These are phyloP conservation scores for Kitagawia praeruptora DNA, from an alignment of 129 eudicot species.

Conservation along the genomic window DNA sequence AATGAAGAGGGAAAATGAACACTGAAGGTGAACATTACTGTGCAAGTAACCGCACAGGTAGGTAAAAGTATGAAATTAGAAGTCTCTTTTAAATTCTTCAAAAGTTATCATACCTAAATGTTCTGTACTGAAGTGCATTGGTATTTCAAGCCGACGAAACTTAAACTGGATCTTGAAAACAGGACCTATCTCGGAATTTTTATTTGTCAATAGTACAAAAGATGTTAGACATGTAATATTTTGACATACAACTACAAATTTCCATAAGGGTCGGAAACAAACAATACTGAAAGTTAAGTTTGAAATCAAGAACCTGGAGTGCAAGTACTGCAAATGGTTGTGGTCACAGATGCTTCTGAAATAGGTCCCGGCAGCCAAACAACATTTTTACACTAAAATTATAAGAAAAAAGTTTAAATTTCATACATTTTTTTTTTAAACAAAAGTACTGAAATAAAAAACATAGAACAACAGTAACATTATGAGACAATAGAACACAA, in stretches of 20 bases:
- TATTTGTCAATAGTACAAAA: not conserved
- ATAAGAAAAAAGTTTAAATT: slow-evolving; percentile 6
- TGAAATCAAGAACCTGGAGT: slow-evolving; percentile 53
- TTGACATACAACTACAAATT: not conserved
- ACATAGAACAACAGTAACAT: not conserved
- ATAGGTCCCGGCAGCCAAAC: slow-evolving; percentile 97
- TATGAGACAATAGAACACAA: not conserved
- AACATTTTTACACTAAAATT: slow-evolving; percentile 73
- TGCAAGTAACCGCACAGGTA: not conserved
- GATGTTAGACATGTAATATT: not conserved
- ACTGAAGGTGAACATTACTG: not conserved
- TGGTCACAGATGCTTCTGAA: slow-evolving; percentile 69
- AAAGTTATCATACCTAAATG: slow-evolving; percentile 57
- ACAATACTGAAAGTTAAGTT: not conserved
- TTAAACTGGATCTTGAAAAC: slow-evolving; percentile 75
- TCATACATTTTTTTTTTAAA: too few species aligned
- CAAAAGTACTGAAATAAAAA: slow-evolving; percentile 4
- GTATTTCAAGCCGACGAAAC: slow-evolving; percentile 89
- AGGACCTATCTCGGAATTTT: slow-evolving; percentile 48
- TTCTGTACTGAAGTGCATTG: slow-evolving; percentile 61
- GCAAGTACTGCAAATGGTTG: slow-evolving; percentile 63
- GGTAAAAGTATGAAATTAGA: not conserved
- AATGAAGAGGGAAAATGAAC: not conserved
- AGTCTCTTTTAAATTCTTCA: not conserved
- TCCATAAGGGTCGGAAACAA: not conserved